Evolutionary conservation across 1,284 basidiomycete species (phyloP).

Genomic region (Trichosporon sp.): DNA sequence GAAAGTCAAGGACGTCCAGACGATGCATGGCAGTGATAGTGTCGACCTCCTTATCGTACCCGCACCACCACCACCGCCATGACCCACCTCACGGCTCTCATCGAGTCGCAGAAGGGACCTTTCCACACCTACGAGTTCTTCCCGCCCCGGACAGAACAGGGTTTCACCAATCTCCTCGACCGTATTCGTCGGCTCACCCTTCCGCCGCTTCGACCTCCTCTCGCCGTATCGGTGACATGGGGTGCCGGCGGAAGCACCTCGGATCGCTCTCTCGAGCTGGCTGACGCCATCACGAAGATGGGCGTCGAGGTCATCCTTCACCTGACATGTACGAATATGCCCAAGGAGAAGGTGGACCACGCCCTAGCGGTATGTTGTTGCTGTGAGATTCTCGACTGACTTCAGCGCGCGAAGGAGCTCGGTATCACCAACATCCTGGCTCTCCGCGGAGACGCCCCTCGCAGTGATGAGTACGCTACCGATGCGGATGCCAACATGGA

Average conservation of each 20-base stretch:
- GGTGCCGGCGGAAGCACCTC: slow-evolving; percentile 92
- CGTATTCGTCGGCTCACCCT: slow-evolving; percentile 68
- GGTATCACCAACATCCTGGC: slow-evolving; percentile 91
- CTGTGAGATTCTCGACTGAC: slow-evolving; percentile 1
- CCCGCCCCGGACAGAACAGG: slow-evolving; percentile 87
- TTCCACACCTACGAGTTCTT: slow-evolving; percentile 94
- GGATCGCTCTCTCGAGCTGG: slow-evolving; percentile 80
- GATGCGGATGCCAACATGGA: slow-evolving; percentile 56
- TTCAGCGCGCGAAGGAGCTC: slow-evolving; percentile 67
- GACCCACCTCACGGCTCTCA: slow-evolving; percentile 16
- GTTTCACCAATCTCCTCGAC: slow-evolving; percentile 75
- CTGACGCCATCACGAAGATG: slow-evolving; percentile 56
- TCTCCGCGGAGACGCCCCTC: slow-evolving; percentile 86
- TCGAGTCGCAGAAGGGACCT: slow-evolving; percentile 43
- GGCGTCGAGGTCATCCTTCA: slow-evolving; percentile 73
- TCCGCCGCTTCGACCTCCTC: slow-evolving; percentile 53
- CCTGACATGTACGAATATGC: slow-evolving; percentile 97
- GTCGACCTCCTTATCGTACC: not conserved
- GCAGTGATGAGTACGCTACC: slow-evolving; percentile 88
- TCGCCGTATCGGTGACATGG: slow-evolving; percentile 88
- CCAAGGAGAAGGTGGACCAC: slow-evolving; percentile 76
- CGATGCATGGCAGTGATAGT: not conserved
- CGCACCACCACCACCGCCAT: slow-evolving; percentile 5
- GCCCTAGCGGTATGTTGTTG: slow-evolving; percentile 61
- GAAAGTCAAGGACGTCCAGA: not conserved